phyloP scores from a whole-genome alignment of 257 asterid genomes.

The Agastache rugosa region DNA sequence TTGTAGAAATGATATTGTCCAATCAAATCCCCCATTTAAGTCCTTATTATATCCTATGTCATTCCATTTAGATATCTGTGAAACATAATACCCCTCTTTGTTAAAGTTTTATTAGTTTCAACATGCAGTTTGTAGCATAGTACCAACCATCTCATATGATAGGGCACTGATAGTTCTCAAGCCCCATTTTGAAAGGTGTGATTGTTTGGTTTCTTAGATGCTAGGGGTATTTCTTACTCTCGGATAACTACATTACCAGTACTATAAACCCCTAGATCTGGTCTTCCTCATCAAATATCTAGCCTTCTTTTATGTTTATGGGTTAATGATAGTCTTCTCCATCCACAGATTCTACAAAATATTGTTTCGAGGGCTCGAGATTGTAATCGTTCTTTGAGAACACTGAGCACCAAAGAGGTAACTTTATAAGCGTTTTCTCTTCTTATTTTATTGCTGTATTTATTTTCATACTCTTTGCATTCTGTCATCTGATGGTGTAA shows the following conservation, averaged over 20 bases:
- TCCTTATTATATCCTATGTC: slow-evolving; percentile 15
- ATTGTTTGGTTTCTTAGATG: slow-evolving; percentile 18
- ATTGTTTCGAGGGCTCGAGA: slow-evolving; percentile 74
- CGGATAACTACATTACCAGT: background rate
- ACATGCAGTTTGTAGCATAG: background rate
- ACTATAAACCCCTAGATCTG: background rate
- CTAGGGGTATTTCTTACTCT: background rate
- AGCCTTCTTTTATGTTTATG: slow-evolving; percentile 12
- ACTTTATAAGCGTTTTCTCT: background rate
- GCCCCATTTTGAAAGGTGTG: background rate
- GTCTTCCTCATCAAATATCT: slow-evolving; percentile 13
- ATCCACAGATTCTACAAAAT: slow-evolving; percentile 83
- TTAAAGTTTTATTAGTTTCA: slow-evolving; percentile 3
- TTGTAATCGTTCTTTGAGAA: slow-evolving; percentile 69
- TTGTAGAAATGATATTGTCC: slow-evolving; percentile 22
- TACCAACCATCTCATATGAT: slow-evolving; percentile 1
- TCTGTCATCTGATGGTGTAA: slow-evolving; percentile 18
- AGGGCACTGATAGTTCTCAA: background rate
- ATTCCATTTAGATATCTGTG: background rate
- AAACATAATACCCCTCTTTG: background rate
- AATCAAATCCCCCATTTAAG: slow-evolving; percentile 18
- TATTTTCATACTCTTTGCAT: slow-evolving; percentile 15
- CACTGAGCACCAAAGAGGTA: slow-evolving; percentile 98
- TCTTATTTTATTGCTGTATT: slow-evolving; percentile 22
- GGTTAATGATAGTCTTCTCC: slow-evolving; percentile 34